These are phyloP conservation scores for Buxus sempervirens DNA, from an alignment of 164 flowering plant genomes.

Conservation along the genomic window DNA sequence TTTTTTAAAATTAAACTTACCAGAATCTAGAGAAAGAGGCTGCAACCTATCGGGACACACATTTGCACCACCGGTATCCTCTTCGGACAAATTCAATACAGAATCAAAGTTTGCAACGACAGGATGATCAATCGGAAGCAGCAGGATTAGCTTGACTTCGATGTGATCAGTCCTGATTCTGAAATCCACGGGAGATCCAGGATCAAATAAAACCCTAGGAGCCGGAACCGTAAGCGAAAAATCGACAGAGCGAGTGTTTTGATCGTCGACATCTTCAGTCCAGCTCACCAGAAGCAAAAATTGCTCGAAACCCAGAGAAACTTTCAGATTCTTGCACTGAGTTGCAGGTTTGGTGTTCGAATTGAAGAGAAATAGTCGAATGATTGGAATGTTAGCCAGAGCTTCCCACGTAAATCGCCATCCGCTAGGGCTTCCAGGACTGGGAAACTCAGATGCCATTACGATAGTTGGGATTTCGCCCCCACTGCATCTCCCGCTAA, in stretches of 20 bases:
- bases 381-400: constrained; percentile 61
- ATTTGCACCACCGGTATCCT: constrained; percentile 2
- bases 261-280: constrained; percentile 21
- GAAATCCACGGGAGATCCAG: constrained; percentile 47
- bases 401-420: constrained; percentile 98
- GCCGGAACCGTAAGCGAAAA: constrained; percentile 54
- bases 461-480: not conserved
- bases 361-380: constrained; percentile 64
- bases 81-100: constrained; percentile 25
- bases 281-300: constrained; percentile 46
- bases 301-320: constrained; percentile 26
- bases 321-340: constrained; percentile 42
- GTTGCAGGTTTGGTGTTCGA: constrained; percentile 32
- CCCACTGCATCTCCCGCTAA: not conserved
- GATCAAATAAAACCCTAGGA: constrained; percentile 72
- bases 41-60: constrained; percentile 12
- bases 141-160: constrained; percentile 66
- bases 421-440: constrained; percentile 44
- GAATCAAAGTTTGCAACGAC: constrained; percentile 44
- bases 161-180: constrained; percentile 65
- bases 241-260: not conserved
- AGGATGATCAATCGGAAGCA: constrained; percentile 90
- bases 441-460: not conserved
- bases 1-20: constrained; percentile 26
- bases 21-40: constrained; percentile 52